phyloP scores from a whole-genome alignment of 2,329 filamentous ascomycete species.

The Trichoderma sp. region DNA sequence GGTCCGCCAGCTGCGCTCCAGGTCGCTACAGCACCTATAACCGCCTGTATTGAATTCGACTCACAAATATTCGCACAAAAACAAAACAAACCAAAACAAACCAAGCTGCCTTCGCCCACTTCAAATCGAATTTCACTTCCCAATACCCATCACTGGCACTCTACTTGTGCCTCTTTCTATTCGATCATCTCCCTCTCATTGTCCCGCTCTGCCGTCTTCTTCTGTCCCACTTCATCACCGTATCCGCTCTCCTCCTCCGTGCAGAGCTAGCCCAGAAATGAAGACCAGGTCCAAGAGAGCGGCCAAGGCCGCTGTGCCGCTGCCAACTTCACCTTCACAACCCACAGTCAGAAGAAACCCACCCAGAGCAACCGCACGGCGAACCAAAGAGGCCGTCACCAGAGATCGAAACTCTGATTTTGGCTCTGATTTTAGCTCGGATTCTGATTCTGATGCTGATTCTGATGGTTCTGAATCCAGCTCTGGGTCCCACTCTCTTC shows the following conservation, averaged over 20 bases:
- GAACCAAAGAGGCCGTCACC: no score
- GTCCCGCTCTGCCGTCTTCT: not conserved
- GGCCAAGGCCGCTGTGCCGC: not conserved
- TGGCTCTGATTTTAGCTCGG: not conserved
- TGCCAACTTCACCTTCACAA: not conserved
- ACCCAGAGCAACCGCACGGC: not conserved
- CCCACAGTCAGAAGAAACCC: slow-evolving; percentile 6
- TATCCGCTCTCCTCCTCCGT: not conserved
- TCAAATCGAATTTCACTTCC: no score
- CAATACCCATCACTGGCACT: no score
- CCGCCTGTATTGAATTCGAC: not conserved
- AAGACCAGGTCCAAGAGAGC: slow-evolving; percentile 8
- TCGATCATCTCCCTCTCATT: not conserved
- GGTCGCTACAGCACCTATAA: not conserved
- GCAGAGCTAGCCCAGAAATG: slow-evolving; percentile 1
- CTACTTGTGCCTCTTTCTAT: no score
- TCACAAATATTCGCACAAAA: not conserved
- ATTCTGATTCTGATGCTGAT: not conserved
- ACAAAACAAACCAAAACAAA: not conserved
- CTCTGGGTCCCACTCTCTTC: not conserved
- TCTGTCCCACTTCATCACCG: not conserved
- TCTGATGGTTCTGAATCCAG: not conserved
- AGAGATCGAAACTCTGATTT: not conserved
- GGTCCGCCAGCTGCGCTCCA: not conserved
- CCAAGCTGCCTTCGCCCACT: not conserved